phyloP scores from a whole-genome alignment of 495 filamentous ascomycete genomes.

The Monascus purpureus region DNA sequence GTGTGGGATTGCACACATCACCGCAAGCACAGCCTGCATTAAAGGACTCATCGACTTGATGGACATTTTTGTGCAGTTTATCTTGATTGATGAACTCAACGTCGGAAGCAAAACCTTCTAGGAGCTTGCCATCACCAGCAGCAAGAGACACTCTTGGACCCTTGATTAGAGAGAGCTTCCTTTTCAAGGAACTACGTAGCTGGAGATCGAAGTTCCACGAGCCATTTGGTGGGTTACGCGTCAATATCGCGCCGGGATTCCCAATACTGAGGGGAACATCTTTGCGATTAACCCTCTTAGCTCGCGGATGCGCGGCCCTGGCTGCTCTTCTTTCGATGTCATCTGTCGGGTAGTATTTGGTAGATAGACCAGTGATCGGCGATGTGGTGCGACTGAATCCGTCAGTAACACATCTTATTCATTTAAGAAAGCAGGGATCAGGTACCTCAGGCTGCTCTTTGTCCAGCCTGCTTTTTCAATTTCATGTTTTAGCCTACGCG shows the following conservation, averaged over 20 bases:
- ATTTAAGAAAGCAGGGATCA: not conserved
- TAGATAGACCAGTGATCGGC: conserved; percentile 7
- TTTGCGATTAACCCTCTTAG: conserved; percentile 7
- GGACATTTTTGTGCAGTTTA: conserved; percentile 21
- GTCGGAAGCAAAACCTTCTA: conserved; percentile 14
- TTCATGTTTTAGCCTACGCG: conserved; percentile 6
- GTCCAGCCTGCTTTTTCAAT: conserved; percentile 5
- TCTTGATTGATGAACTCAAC: conserved; percentile 34
- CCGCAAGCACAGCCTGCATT: conserved; percentile 28
- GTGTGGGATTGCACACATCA: conserved; percentile 14
- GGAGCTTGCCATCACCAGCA: conserved; percentile 7
- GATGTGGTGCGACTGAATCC: not conserved
- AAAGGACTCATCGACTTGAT: conserved; percentile 18
- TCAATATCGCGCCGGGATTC: not conserved
- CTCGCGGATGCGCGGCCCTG: conserved; percentile 12
- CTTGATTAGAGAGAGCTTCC: conserved; percentile 12
- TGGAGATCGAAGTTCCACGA: not conserved
- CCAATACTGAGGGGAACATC: conserved; percentile 3
- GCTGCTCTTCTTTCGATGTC: conserved; percentile 6
- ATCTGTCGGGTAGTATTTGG: conserved; percentile 14
- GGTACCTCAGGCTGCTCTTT: not conserved
- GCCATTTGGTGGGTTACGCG: not conserved
- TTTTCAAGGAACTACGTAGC: conserved; percentile 8
- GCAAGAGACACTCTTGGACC: conserved; percentile 16
- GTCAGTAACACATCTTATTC: not conserved